Evolutionary conservation across 2,329 filamentous ascomycete genomes (phyloP), one percentile per base, ranked within the genome.

Genomic region (Beauveria brongniartii): DNA sequence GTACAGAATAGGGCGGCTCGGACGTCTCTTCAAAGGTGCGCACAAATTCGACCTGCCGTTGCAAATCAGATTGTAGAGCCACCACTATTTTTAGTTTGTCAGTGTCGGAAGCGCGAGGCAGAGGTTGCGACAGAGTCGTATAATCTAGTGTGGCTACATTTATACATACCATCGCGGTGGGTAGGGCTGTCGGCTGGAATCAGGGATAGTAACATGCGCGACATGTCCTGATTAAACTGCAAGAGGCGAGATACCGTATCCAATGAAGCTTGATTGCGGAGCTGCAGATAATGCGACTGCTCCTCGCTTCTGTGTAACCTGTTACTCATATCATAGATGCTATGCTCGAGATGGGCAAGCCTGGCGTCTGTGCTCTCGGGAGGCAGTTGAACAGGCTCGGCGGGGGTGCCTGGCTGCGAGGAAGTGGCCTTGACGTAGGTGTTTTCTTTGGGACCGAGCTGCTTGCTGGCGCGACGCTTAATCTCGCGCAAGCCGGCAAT

Each of bases 371-470:
- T 79, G 14, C 86, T 86, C 68, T 97, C 93, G 44, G 86, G 85
- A 18, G 83, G 79, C 28, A 81, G 73, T n/a, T 82, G 81, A 74
- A 92, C 88, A 10, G 90, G 83, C 70, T 96, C 92, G 26, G 90
- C 86, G 1, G 92, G 89, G n/a, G 90, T 91, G 16, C 90, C 90
- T 10, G 91, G 88, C 68, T 94, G 91, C 26, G 91, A 90, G 18
- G 82, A 80, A 55, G 84, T 82, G 46, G 88, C 80, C 71, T 96
- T 96, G 63, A 89, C 86, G 62, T 83, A 84, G 65, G 87, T 89
- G 75, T 94, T 96, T 16, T 97, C 94, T 67, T 93, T 86, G 71
- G 97, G 92, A 26, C 97, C 95, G 26, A 93, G 89, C 76, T 97
- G 94, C 64, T 94, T 84, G 41, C 93, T 97, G 20, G 94, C 93